Percentiles rank a stretch among this genome's conserved stretches.
These are phyloP conservation scores for Saccharomyces pastorianus DNA, from an alignment of 1,139 yeast species.

Conservation along the genomic window DNA sequence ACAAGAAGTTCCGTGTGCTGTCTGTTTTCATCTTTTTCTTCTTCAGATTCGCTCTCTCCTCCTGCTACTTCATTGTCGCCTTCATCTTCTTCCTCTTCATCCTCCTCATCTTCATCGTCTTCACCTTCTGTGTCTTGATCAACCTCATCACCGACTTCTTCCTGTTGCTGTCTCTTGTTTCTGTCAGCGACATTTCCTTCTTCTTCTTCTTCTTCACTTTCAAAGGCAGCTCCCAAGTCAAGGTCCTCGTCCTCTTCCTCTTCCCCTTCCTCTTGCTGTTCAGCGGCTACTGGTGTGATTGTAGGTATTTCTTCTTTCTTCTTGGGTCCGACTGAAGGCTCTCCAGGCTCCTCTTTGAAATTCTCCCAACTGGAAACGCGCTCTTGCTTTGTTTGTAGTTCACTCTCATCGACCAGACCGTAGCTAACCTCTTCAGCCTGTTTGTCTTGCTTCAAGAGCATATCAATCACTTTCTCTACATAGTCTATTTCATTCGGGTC, in stretches of 20 bases:
- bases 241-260: constrained; percentile 36
- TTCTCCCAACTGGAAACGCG: constrained; percentile 1
- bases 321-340: constrained; percentile 1
- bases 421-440: constrained; percentile 77
- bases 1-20: constrained; percentile 71
- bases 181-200: constrained; percentile 20
- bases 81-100: constrained; percentile 35
- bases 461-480: constrained; percentile 73
- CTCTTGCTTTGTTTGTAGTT: constrained; percentile 11
- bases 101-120: constrained; percentile 32
- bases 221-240: constrained; percentile 35
- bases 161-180: constrained; percentile 12
- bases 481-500: constrained; percentile 49
- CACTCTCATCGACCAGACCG: constrained; percentile 56
- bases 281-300: constrained; percentile 3
- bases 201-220: constrained; percentile 30
- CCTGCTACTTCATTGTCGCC: constrained; percentile 52
- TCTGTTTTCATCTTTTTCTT: constrained; percentile 34
- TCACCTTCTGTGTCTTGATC: constrained; percentile 35
- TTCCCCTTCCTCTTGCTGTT: constrained; percentile 10
- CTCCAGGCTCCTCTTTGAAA: constrained; percentile 9
- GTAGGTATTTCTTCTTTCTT: constrained; percentile 6
- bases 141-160: constrained; percentile 24
- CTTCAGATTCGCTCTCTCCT: constrained; percentile 28
- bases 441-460: constrained; percentile 63